Percentiles rank a stretch among this genome's conserved stretches.
Conservation (phyloP, 169 alveolate species). For the Plasmodium fragile region DNA sequence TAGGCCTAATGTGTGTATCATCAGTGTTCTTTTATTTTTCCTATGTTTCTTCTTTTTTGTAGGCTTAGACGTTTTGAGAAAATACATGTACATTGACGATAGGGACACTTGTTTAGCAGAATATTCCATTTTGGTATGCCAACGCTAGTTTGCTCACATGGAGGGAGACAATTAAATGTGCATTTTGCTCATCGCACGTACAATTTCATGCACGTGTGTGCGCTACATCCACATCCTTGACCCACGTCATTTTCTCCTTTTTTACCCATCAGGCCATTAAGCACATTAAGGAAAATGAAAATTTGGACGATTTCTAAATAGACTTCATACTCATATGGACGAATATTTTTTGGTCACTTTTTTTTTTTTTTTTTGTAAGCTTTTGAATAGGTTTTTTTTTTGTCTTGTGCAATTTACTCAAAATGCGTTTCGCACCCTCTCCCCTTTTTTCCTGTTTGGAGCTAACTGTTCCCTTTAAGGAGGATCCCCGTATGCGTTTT, state of each 20-base stretch:
- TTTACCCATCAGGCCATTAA: slow-evolving; percentile 60
- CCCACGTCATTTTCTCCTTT: not conserved
- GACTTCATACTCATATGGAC: not conserved
- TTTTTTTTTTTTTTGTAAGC: not conserved
- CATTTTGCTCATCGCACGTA: not conserved
- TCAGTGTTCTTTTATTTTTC: not conserved
- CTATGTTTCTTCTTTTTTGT: not conserved
- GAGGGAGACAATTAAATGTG: not conserved
- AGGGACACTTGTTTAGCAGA: slow-evolving; percentile 66
- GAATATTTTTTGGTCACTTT: not conserved
- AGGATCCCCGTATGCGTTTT: not conserved
- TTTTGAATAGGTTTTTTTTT: not conserved
- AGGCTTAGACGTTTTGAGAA: slow-evolving; percentile 51
- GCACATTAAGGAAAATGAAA: slow-evolving; percentile 75
- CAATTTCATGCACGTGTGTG: not conserved
- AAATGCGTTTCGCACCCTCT: not conserved
- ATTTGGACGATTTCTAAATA: slow-evolving; percentile 42
- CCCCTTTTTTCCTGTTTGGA: not conserved
- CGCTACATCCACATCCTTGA: not conserved
- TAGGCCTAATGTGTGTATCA: not conserved
- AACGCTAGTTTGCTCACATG: not conserved
- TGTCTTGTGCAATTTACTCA: not conserved
- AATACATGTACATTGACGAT: slow-evolving; percentile 70
- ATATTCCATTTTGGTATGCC: slow-evolving; percentile 67
- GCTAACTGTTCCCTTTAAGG: not conserved